Evolutionary conservation across 2,329 filamentous ascomycete genomes (phyloP), one percentile per base, ranked within the genome.

Genomic region (Eurotiales sp.): DNA sequence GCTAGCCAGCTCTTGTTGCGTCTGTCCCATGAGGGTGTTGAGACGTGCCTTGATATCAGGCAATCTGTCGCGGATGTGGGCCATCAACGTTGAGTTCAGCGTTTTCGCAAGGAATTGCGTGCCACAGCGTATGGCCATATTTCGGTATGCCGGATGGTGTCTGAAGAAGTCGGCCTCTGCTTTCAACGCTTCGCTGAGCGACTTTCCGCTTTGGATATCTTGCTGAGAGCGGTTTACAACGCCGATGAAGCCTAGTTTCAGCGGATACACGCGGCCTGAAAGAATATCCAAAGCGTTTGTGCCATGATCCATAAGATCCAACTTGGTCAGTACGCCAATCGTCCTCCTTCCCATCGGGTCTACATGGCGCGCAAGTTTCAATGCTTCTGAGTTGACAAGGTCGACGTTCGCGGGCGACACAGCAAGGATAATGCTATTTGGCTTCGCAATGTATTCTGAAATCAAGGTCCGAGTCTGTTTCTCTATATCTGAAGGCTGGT

Each of bases 21-120:
- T 97, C 72, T 99, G 93, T n/a, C 93, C 93, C 93, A 99, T 99
- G 46, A 99, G 77, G 1, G 93, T 99, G 71, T 99, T 99, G 55
- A 99, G 79, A 50, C 93, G 86, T 45, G 93, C 93, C 74, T 99
- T 99, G 77, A 99, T 99, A 69, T 99, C 93, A 25, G 93, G 93
- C 61, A 99, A 76, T 42, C 93, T 84, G 68, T 99, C 93, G 55
- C 93, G 87, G 65, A 99, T 99, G 66, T 99, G 93, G 19, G 84
- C 75, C 93, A 99, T 97, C 58, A 99, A 79, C 11, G 93, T 99
- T 39, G 86, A 86, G 72, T 97, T 99, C 55, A 99, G 79, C 12
- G 89, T 96, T 76, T 93, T 96, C 46, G 93, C 93, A 51, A 99
- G 76, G 65, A 88, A 97, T 53, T 95, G 90, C 2, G 93, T 99